A percentile compares a stretch with the other conserved stretches of the same genome.
Conservation (phyloP, 129 eudicot species). For the Flaveria sonorensis region DNA sequence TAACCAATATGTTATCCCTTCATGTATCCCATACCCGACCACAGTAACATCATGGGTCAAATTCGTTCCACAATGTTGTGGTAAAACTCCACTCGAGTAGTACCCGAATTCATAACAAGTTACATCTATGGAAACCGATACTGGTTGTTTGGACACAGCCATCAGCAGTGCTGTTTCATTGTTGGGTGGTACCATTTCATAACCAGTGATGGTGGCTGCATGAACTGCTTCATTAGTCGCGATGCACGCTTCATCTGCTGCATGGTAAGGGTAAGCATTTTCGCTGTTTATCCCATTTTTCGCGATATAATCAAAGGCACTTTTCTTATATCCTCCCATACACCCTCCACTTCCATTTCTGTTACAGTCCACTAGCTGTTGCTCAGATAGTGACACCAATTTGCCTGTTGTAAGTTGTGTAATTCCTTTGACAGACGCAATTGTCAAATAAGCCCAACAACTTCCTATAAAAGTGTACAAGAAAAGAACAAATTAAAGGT, state of each 20-base stretch:
- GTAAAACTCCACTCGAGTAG: constrained; percentile 27
- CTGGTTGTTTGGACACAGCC: constrained; percentile 34
- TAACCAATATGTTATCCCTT: constrained; percentile 74
- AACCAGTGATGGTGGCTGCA: constrained; percentile 35
- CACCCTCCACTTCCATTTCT: constrained; percentile 41
- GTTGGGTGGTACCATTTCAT: constrained; percentile 35
- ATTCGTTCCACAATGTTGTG: constrained; percentile 58
- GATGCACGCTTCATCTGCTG: constrained; percentile 38
- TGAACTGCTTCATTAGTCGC: constrained; percentile 4
- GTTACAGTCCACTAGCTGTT: constrained; percentile 56
- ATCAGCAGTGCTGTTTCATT: constrained; percentile 25
- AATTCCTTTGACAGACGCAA: constrained; percentile 55
- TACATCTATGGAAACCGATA: constrained; percentile 28
- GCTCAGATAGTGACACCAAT: constrained; percentile 53
- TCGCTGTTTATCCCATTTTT: constrained; percentile 50
- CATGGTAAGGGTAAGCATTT: constrained; percentile 47
- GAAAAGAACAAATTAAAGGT: neutral
- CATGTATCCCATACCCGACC: constrained; percentile 72
- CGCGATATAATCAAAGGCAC: constrained; percentile 38
- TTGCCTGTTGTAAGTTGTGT: constrained; percentile 42
- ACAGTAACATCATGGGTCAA: constrained; percentile 73
- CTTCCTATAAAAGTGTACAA: constrained; percentile 24
- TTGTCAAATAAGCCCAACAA: constrained; percentile 59
- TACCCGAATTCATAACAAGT: constrained; percentile 9
- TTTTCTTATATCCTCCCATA: constrained; percentile 47